phyloP scores from a whole-genome alignment of 2,329 filamentous ascomycete genomes.

The Hypoxylon sp. region DNA sequence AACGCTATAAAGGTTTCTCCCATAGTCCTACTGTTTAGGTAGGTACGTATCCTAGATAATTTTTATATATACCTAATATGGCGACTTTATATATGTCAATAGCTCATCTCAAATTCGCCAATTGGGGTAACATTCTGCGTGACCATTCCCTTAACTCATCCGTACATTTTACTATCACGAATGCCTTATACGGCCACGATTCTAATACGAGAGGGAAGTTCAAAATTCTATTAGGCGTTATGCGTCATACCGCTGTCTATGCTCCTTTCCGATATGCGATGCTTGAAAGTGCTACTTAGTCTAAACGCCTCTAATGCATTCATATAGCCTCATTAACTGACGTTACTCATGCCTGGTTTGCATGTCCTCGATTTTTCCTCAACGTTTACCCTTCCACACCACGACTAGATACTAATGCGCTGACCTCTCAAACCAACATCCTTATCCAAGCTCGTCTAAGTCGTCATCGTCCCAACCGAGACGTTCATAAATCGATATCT shows the following conservation, averaged over 20 bases:
- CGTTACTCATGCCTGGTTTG: conserved; percentile 31
- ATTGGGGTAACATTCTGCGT: too few species aligned
- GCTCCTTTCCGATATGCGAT: conserved; percentile 29
- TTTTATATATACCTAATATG: too few species aligned
- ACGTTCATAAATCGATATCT: conserved; percentile 66
- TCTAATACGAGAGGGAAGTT: neutral
- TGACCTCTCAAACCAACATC: neutral
- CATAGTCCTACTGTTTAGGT: neutral
- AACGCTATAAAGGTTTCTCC: neutral
- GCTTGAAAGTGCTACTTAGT: conserved; percentile 27
- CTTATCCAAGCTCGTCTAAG: conserved; percentile 57
- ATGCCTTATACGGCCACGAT: neutral
- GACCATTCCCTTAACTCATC: too few species aligned
- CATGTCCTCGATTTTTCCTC: neutral
- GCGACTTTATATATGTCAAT: too few species aligned
- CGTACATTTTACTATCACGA: neutral
- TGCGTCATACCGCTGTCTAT: conserved; percentile 13
- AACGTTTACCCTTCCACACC: neutral
- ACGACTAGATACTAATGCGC: neutral
- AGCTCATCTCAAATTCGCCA: too few species aligned
- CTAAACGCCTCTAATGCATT: conserved; percentile 46
- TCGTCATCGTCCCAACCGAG: conserved; percentile 74
- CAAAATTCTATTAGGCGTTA: conserved; percentile 10
- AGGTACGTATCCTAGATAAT: too few species aligned
- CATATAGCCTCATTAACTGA: conserved; percentile 45